These are phyloP conservation scores for Gymnopus androsaceus DNA, from an alignment of 1,284 basidiomycete species.

Conservation along the genomic window DNA sequence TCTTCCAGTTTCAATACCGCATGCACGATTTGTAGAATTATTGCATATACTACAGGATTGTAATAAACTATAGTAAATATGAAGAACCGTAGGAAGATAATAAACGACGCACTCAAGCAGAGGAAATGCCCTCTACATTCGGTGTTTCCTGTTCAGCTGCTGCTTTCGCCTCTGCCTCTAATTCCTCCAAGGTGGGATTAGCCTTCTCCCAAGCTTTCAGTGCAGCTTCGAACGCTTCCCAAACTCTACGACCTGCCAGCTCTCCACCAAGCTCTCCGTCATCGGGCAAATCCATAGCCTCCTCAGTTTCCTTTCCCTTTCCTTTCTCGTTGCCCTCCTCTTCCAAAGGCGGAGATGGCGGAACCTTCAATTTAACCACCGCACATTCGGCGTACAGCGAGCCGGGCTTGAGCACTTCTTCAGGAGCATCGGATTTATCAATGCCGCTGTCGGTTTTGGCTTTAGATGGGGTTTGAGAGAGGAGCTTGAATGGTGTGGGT, in stretches of 20 bases:
- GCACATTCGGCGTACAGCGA: conserved; percentile 76
- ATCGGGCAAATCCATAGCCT: conserved; percentile 43
- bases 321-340: conserved; percentile 6
- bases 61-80: not conserved
- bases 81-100: not conserved
- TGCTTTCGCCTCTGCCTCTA: conserved; percentile 13
- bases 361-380: conserved; percentile 53
- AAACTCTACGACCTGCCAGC: conserved; percentile 62
- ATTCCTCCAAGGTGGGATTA: conserved; percentile 26
- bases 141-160: not conserved
- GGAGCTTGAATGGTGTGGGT: conserved; percentile 69
- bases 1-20: no score
- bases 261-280: conserved; percentile 73
- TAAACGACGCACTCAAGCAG: not conserved
- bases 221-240: conserved; percentile 50
- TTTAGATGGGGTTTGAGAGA: conserved; percentile 26
- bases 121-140: not conserved
- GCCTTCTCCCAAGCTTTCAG: conserved; percentile 63
- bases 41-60: no score
- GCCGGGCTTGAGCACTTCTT: conserved; percentile 72
- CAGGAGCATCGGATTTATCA: conserved; percentile 30
- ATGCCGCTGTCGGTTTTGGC: conserved; percentile 19
- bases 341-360: conserved; percentile 25
- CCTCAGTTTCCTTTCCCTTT: conserved; percentile 15
- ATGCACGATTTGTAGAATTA: no score